Evolutionary conservation across 2,329 filamentous ascomycete species (phyloP).

Genomic region (Magnaporthales sp.): DNA sequence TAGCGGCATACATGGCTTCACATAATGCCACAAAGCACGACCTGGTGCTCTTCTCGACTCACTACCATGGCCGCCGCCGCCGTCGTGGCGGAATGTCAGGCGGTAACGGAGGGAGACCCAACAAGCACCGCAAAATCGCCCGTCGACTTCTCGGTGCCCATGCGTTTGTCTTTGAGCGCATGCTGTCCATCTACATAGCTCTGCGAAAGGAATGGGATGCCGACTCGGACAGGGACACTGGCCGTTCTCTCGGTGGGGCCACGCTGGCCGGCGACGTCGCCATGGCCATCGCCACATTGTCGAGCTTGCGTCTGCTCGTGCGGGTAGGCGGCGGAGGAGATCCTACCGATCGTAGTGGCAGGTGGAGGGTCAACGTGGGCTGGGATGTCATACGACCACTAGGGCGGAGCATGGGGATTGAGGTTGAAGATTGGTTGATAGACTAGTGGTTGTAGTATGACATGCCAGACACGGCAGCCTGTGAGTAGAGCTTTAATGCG

Average conservation of each 20-base stretch:
- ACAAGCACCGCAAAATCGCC: conserved; percentile 63
- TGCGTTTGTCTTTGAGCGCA: conserved; percentile 67
- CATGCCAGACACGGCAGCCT: no score
- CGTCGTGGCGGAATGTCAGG: conserved; percentile 33
- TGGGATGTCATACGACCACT: conserved; percentile 68
- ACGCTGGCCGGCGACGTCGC: conserved; percentile 46
- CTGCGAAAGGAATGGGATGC: conserved; percentile 48
- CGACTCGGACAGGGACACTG: conserved; percentile 13
- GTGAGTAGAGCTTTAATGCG: no score
- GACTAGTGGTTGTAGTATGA: conserved; percentile 37
- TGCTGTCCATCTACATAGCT: conserved; percentile 69
- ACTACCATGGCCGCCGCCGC: conserved; percentile 44
- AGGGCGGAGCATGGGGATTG: conserved; percentile 66
- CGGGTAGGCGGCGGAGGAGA: conserved; percentile 55
- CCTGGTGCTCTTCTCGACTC: conserved; percentile 65
- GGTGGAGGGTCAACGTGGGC: conserved; percentile 71
- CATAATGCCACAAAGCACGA: conserved; percentile 73
- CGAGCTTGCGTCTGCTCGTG: conserved; percentile 60
- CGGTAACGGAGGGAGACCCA: conserved; percentile 21
- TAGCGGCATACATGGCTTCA: conserved; percentile 72
- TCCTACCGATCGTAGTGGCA: conserved; percentile 57
- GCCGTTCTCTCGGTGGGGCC: conserved; percentile 13
- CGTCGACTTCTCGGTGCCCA: conserved; percentile 69
- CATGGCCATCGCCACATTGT: conserved; percentile 63
- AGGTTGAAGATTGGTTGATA: conserved; percentile 68